Percentiles rank a stretch among this genome's conserved stretches.
These are phyloP conservation scores for Pythium aristosporum DNA, from an alignment of 352 stramenopile genomes.

Conservation along the genomic window DNA sequence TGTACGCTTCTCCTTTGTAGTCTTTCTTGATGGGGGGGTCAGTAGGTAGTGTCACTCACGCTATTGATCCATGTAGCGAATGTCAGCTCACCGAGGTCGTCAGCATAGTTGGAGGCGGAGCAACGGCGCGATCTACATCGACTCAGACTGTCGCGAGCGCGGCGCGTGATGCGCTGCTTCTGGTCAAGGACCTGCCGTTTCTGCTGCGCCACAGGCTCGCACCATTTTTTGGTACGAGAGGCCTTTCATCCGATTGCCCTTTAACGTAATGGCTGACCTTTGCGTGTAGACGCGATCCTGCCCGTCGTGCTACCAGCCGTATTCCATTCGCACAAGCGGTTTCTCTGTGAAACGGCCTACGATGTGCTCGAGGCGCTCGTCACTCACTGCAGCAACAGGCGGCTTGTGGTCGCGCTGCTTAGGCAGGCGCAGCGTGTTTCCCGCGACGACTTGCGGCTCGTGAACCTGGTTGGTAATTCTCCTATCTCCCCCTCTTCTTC, in stretches of 20 bases:
- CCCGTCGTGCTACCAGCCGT: constrained; percentile 40
- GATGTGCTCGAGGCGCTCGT: constrained; percentile 59
- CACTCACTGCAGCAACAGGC: constrained; percentile 47
- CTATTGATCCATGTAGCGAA: constrained; percentile 1
- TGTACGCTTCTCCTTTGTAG: constrained; percentile 30
- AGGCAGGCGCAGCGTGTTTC: constrained; percentile 19
- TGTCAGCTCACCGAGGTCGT: constrained; percentile 23
- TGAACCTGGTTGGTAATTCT: constrained; percentile 43
- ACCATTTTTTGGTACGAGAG: constrained; percentile 44
- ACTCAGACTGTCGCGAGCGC: constrained; percentile 10
- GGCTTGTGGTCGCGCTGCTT: constrained; percentile 38
- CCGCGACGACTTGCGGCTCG: constrained; percentile 40
- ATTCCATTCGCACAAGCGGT: constrained; percentile 55
- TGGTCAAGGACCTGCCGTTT: constrained; percentile 64
- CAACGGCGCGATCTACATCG: neutral
- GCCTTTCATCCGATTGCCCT: neutral
- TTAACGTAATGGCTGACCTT: neutral
- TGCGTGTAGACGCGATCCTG: constrained; percentile 41
- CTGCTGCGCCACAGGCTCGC: constrained; percentile 44
- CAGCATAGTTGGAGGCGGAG: neutral
- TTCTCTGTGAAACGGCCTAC: constrained; percentile 56
- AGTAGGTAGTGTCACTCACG: neutral
- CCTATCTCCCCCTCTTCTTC: too few species aligned
- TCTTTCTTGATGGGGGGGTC: neutral
- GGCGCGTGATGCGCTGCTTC: constrained; percentile 39